Percentiles rank a stretch among this genome's conserved stretches.
Conservation (phyloP, 2,329 filamentous ascomycete species). For the Dendrostoma leiphaemia region DNA sequence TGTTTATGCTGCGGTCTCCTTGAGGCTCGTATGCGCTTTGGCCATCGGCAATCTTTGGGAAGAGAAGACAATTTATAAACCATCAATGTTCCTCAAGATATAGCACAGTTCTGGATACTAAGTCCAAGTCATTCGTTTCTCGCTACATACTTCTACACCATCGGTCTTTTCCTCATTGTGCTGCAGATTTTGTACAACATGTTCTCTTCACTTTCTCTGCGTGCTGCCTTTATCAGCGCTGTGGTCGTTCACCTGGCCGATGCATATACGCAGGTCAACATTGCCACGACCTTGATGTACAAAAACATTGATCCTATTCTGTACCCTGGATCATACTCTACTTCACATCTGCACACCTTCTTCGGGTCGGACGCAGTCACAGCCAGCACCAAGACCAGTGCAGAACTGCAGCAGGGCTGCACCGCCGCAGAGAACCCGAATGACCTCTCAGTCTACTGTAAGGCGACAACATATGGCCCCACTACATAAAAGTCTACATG, state of each 20-base stretch:
- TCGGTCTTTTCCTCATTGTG: too few species aligned
- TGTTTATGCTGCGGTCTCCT: too few species aligned
- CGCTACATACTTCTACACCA: too few species aligned
- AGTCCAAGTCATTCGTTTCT: too few species aligned
- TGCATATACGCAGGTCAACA: slow-evolving; percentile 26
- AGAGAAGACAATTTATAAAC: too few species aligned
- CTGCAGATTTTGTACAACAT: too few species aligned
- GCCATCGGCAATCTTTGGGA: too few species aligned
- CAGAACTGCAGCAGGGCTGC: slow-evolving; percentile 28
- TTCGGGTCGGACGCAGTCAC: slow-evolving; percentile 35
- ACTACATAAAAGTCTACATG: too few species aligned
- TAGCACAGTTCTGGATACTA: too few species aligned
- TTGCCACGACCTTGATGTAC: slow-evolving; percentile 27
- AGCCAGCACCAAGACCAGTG: slow-evolving; percentile 28
- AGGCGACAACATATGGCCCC: neutral
- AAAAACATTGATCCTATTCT: slow-evolving; percentile 35
- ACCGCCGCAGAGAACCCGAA: slow-evolving; percentile 28
- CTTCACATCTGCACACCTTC: slow-evolving; percentile 34
- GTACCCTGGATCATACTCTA: slow-evolving; percentile 29
- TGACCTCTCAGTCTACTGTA: slow-evolving; percentile 28
- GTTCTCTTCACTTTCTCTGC: too few species aligned
- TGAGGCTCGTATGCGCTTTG: too few species aligned
- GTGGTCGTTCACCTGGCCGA: slow-evolving; percentile 16
- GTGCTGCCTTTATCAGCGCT: neutral
- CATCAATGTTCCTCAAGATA: too few species aligned